Percentiles rank a stretch among this genome's conserved stretches.
Evolutionary conservation across 208 protist species (phyloP).

Genomic region (Acanthamoeba healyi): DNA sequence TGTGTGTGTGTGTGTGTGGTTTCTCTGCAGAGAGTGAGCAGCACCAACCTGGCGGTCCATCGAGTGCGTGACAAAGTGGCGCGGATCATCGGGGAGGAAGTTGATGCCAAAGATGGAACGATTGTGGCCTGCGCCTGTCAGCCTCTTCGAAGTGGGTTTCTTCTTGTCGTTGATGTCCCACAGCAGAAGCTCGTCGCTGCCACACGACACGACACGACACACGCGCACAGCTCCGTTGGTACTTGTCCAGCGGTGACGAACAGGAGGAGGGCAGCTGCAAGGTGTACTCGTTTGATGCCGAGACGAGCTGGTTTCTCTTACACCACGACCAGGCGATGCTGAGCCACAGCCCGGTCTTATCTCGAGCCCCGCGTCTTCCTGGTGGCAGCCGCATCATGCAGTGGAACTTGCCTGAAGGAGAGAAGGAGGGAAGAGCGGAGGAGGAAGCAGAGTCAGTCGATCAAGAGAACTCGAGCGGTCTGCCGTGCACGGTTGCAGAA

Average conservation of each 20-base stretch:
- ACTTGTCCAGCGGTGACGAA: background rate
- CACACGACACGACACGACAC: background rate
- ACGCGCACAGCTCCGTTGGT: background rate
- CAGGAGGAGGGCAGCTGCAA: background rate
- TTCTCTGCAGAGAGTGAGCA: no score
- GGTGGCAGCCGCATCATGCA: slow-evolving; percentile 29
- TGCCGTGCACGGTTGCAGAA: background rate
- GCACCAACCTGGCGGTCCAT: slow-evolving; percentile 71
- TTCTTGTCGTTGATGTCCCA: slow-evolving; percentile 52
- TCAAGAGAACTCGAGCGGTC: no score
- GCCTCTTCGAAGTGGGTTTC: background rate
- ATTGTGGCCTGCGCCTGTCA: slow-evolving; percentile 48
- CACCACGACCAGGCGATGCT: slow-evolving; percentile 6
- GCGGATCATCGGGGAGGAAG: slow-evolving; percentile 28
- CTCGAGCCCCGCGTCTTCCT: background rate
- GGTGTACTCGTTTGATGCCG: background rate
- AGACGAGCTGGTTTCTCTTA: slow-evolving; percentile 52
- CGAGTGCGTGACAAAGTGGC: slow-evolving; percentile 45
- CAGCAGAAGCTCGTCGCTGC: slow-evolving; percentile 61
- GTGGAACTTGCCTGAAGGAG: slow-evolving; percentile 33
- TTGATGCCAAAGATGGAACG: slow-evolving; percentile 44
- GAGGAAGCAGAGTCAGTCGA: background rate
- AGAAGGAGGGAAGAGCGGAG: background rate
- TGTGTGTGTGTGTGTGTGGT: no score
- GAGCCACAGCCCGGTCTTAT: background rate